Evolutionary conservation across 2,329 filamentous ascomycete species (phyloP).

Genomic region (Rosellinia necatrix): DNA sequence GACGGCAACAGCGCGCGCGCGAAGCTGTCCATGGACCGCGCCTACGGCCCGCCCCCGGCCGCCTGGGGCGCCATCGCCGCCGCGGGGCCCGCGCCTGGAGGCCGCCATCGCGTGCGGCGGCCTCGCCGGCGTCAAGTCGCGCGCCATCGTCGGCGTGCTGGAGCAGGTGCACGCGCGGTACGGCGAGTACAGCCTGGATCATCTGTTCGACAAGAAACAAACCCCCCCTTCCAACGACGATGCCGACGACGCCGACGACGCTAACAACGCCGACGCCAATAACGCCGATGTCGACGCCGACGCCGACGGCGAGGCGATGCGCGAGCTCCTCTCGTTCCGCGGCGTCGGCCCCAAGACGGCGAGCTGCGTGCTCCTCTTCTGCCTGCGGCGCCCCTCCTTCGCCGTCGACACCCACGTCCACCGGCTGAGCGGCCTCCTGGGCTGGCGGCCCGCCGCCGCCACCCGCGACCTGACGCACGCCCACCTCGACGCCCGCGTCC

Average conservation of each 20-base stretch:
- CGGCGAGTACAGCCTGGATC: constrained; percentile 53
- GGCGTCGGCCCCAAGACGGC: constrained; percentile 61
- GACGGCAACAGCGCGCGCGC: constrained; percentile 64
- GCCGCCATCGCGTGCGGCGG: constrained; percentile 74
- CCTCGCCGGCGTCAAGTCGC: constrained; percentile 72
- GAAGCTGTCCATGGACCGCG: constrained; percentile 51
- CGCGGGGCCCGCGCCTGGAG: constrained; percentile 48
- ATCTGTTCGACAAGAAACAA: constrained; percentile 53
- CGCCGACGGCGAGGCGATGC: constrained; percentile 53
- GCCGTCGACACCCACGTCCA: constrained; percentile 60
- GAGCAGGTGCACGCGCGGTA: constrained; percentile 59
- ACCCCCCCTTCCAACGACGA: too few relatives aligned
- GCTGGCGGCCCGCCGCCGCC: constrained; percentile 51
- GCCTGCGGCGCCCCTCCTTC: constrained; percentile 52
- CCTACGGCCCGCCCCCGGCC: constrained; percentile 50
- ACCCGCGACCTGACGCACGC: constrained; percentile 53
- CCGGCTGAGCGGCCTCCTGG: constrained; percentile 53
- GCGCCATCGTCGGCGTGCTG: constrained; percentile 71
- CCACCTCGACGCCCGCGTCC: constrained; percentile 54
- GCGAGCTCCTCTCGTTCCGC: constrained; percentile 53
- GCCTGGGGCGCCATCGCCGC: constrained; percentile 48
- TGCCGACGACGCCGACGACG: too few relatives aligned
- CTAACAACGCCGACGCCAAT: too few relatives aligned
- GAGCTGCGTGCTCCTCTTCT: constrained; percentile 57
- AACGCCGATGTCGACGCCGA: too few relatives aligned